Base-by-base conservation (phyloP, 345 rosid species). In the Raphanus raphanistrum region DNA sequence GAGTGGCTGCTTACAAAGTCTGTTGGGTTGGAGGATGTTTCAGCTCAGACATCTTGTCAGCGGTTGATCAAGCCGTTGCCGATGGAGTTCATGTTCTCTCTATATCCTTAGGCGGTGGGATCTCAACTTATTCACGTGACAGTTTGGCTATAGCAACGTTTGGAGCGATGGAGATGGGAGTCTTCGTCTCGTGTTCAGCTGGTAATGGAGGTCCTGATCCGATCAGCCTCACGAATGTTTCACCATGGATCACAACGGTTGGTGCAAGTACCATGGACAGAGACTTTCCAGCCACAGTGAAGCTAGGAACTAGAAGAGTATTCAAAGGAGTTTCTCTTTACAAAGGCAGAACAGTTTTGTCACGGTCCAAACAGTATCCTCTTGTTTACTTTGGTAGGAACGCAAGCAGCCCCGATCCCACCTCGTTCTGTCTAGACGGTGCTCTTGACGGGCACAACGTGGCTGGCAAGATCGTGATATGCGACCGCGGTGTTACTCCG, bases 91-190 rank as follows among this genome's bases (percentile, higher is more conserved):
- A 88, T 26, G 86, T 92, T 5, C 79, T 92, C 26, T 90, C 96
- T 1, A 84, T 90, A 33, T 90, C 98, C 2, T 69, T 92, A 31
- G 98, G 98, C 13, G 97, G 97, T 58, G 98, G 98, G 8, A 83
- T 83, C 65, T 86, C 90, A 1, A 82, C 89, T 61, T 85, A 84
- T 41, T 77, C 76, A 2, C 81, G 87, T 0, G 92, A 92, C 72
- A 84, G 88, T 77, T 79, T 92, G 70, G 81, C 94, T 0, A 87
- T 92, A 36, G 94, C 93, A 4, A 77, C 94, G 9, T 90, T 90
- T 69, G 94, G 94, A 36, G 98, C 98, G 4, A 92, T 88, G 92
- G 94, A 89, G 83, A 89, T 84, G 88, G 98, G 98, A 45, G 85
- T 90, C 72, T 83, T 89, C 17, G 90, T 90, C 27, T 87, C 94